Evolutionary conservation across 805 yeast genomes (phyloP), one percentile per base, ranked within the genome.

Genomic region (Saturnispora besseyi): DNA sequence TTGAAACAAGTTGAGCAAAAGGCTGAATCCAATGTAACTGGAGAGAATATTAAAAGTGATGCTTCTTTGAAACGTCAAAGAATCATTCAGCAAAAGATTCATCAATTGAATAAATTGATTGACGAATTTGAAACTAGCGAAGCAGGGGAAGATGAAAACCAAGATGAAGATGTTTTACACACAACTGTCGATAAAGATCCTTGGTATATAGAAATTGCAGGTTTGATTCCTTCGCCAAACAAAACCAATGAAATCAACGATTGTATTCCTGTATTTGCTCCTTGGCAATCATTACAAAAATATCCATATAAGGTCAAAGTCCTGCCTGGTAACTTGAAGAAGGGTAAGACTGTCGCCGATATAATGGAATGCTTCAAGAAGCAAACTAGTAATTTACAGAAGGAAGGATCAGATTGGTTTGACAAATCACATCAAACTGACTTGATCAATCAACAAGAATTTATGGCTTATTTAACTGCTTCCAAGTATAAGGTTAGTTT

Each of bases 221-320:
- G 62, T 1, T 62, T 78, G 26, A 59, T 75, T 24, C 50, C 71
- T 13, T 72, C 75, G 32, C 81, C 81, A 1, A 62, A 66, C 10
- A 59, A 68, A 29, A 61, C 67, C 1, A 95, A 86, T 59, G 67
- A 59, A 3, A 68, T 86, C 10, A 59, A 72, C 10, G 86, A 81
- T 51, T 79, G 85, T 6, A 76, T 91, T 11, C 95, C 96, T 0
- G 81, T 87, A 18, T 91, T 89, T 73, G 97, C 93, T 0, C 99
- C 99, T 2, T 93, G 96, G 96, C 66, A 77, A 11, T 75, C 97
- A 0, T 64, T 93, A 55, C 74, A 71, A 52, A 84, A 84, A 62
- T 78, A 75, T 64, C 82, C 85, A 59, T 89, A 86, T 67, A 88
- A 88, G 62, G 82, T 87, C 33, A 91, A 91, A 63, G 67, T 91